These are phyloP conservation scores for Colletotrichum tanaceti DNA, from an alignment of 2,329 filamentous ascomycete species.

Conservation along the genomic window DNA sequence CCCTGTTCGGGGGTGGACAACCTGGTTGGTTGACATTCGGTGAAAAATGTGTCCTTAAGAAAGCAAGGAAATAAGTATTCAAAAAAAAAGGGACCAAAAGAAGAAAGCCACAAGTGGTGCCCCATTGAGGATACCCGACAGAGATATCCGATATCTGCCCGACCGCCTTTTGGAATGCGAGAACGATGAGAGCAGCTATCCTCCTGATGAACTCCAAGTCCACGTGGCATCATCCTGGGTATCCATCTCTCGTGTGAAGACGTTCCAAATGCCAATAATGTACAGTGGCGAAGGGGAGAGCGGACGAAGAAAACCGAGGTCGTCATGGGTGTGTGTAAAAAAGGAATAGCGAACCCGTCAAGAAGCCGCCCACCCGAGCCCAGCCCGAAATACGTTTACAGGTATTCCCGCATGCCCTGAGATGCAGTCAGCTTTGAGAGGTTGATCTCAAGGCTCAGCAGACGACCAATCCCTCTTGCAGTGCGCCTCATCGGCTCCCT, in stretches of 20 bases:
- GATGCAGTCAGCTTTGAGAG: constrained; percentile 11
- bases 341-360: constrained; percentile 9
- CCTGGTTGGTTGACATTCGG: neutral
- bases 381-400: constrained; percentile 12
- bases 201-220: constrained; percentile 34
- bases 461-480: neutral
- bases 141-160: constrained; percentile 38
- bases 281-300: constrained; percentile 12
- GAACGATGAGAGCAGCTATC: constrained; percentile 35
- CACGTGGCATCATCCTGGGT: constrained; percentile 35
- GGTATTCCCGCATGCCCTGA: constrained; percentile 16
- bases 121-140: constrained; percentile 32
- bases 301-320: constrained; percentile 6
- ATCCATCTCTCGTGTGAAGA: constrained; percentile 18
- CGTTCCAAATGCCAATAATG: constrained; percentile 31
- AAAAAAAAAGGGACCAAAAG: constrained; percentile 34
- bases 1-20: neutral
- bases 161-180: constrained; percentile 33
- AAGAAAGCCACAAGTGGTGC: constrained; percentile 35
- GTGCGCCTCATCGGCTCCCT: constrained; percentile 32
- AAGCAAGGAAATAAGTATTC: constrained; percentile 3
- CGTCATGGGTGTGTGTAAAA: constrained; percentile 15
- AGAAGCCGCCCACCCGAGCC: constrained; percentile 21
- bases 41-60: neutral
- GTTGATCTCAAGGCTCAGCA: constrained; percentile 11